phyloP scores from a whole-genome alignment of 2,329 filamentous ascomycete genomes.

The Lecanicillium sp. region DNA sequence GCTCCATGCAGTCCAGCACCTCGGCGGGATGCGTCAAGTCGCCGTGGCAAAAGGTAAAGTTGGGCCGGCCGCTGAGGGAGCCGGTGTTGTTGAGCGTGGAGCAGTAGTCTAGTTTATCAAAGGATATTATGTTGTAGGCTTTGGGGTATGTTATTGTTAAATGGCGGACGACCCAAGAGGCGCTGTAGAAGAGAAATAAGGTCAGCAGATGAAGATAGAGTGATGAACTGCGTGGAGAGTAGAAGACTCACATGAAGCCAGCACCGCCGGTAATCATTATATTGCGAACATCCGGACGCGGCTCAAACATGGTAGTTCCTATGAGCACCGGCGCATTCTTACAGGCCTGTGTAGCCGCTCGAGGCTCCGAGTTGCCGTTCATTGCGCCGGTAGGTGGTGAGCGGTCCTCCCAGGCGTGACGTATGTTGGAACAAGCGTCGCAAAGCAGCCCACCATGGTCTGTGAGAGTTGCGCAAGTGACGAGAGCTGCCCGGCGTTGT shows the following conservation, averaged over 20 bases:
- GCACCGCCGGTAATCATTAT: constrained; percentile 80
- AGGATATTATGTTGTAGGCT: constrained; percentile 71
- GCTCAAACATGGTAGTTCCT: constrained; percentile 63
- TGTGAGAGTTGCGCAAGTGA: too few species aligned
- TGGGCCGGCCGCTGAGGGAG: constrained; percentile 56
- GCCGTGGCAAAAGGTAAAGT: constrained; percentile 74
- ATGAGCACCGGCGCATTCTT: constrained; percentile 62
- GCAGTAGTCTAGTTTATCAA: constrained; percentile 81
- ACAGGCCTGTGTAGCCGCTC: constrained; percentile 41
- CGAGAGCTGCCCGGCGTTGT: too few species aligned
- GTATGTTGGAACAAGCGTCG: too few species aligned
- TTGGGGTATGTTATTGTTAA: constrained; percentile 65
- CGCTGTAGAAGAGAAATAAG: constrained; percentile 37
- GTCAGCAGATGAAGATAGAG: background rate
- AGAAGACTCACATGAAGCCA: constrained; percentile 66
- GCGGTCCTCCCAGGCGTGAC: too few species aligned
- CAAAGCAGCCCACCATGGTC: too few species aligned
- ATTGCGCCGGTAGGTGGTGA: too few species aligned
- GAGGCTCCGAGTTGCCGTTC: too few species aligned
- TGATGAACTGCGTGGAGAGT: too few species aligned
- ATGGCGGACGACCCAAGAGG: constrained; percentile 77
- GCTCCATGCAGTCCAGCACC: constrained; percentile 63
- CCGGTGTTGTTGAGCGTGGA: constrained; percentile 73
- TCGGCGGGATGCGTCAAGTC: constrained; percentile 66
- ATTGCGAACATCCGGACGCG: constrained; percentile 62